Percentiles rank a stretch among this genome's conserved stretches.
Conservation (phyloP, 2,329 filamentous ascomycete genomes). For the Ophiostoma piceae region DNA sequence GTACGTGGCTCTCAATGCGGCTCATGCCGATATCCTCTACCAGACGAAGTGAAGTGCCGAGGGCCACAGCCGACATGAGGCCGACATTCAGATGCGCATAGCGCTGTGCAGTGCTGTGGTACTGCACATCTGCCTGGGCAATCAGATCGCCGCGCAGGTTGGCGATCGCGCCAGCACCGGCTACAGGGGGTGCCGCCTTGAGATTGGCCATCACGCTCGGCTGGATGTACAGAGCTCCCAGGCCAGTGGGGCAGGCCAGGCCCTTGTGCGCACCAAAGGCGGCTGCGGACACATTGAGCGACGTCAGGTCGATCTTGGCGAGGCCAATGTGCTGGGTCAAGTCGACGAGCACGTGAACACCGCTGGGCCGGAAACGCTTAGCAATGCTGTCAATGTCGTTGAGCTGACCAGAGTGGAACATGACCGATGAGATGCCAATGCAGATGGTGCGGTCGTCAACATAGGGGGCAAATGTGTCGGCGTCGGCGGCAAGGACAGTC, state of each 20-base stretch:
- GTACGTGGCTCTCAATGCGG: background rate
- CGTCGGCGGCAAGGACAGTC: background rate
- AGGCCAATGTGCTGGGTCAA: conserved; percentile 4
- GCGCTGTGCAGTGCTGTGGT: background rate
- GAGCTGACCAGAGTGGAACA: conserved; percentile 4
- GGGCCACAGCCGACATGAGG: background rate
- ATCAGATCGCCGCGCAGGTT: background rate
- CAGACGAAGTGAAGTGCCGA: background rate
- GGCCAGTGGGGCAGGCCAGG: background rate
- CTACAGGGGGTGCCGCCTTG: background rate
- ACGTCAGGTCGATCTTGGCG: background rate
- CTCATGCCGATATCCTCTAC: background rate
- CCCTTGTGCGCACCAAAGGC: conserved; percentile 4
- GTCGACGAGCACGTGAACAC: background rate
- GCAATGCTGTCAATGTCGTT: background rate
- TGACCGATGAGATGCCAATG: background rate
- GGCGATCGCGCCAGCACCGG: background rate
- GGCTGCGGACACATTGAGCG: background rate
- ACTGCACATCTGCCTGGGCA: background rate
- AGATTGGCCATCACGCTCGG: background rate
- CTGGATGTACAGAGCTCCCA: background rate
- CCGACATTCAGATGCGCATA: background rate
- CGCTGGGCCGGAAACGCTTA: background rate
- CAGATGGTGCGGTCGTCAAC: background rate
- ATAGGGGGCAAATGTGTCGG: background rate